Conservation (phyloP, 257 asterid species). For the Nicotiana tabacum region DNA sequence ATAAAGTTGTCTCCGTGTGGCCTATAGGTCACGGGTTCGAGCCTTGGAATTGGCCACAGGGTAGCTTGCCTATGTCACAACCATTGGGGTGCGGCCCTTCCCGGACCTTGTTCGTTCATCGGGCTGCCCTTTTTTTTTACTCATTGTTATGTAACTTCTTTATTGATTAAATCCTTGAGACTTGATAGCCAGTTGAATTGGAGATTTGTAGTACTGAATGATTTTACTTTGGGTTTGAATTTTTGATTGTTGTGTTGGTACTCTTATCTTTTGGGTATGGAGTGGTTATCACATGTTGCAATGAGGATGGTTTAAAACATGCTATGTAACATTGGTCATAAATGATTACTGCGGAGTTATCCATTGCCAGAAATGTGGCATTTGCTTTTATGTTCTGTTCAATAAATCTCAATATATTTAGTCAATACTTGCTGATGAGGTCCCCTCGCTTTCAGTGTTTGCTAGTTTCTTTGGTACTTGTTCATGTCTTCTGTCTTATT, state of each 20-base stretch:
- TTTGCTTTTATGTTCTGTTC: background rate
- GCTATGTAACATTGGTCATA: background rate
- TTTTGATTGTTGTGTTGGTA: background rate
- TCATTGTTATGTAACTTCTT: too few relatives aligned
- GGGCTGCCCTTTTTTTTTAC: too few relatives aligned
- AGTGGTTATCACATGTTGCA: background rate
- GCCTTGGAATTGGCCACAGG: too few relatives aligned
- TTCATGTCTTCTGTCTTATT: background rate
- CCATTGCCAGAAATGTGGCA: background rate
- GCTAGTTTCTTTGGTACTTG: background rate
- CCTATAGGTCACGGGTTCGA: too few relatives aligned
- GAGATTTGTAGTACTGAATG: background rate
- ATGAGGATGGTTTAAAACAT: background rate
- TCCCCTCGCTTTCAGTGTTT: background rate
- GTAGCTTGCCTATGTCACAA: too few relatives aligned
- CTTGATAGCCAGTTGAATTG: background rate
- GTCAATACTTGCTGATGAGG: conserved; percentile 4
- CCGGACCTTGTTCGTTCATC: too few relatives aligned
- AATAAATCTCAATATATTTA: background rate
- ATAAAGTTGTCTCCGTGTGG: too few relatives aligned
- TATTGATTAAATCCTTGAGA: background rate
- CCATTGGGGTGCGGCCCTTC: too few relatives aligned
- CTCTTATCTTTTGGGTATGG: background rate
- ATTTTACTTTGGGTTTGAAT: background rate
- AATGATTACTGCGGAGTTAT: background rate